Percentiles rank a stretch among this genome's conserved stretches.
Evolutionary conservation across 2,329 filamentous ascomycete species (phyloP).

Genomic region (Hirsutella thompsonii): DNA sequence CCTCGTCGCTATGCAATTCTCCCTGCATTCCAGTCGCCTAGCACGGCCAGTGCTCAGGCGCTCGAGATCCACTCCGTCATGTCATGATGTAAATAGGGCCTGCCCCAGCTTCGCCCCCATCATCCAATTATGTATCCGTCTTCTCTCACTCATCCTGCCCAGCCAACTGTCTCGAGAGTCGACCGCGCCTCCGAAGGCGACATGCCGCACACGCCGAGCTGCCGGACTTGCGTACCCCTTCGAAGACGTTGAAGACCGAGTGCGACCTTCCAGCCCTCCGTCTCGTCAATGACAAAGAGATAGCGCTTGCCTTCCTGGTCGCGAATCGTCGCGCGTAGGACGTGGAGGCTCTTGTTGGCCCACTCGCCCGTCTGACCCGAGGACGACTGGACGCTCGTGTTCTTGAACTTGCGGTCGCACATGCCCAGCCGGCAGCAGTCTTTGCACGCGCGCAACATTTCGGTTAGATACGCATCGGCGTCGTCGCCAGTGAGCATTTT

Average conservation of each 20-base stretch:
- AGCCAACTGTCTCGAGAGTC: constrained; percentile 46
- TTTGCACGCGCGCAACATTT: constrained; percentile 52
- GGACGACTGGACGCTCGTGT: constrained; percentile 27
- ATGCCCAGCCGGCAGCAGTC: constrained; percentile 45
- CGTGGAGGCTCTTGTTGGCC: constrained; percentile 43
- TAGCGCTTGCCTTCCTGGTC: constrained; percentile 56
- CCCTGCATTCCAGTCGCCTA: constrained; percentile 12
- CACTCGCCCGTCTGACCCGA: constrained; percentile 37
- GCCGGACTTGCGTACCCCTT: constrained; percentile 45
- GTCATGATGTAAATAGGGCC: neutral
- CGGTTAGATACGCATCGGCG: constrained; percentile 49
- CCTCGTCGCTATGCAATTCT: constrained; percentile 16
- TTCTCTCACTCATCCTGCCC: constrained; percentile 15
- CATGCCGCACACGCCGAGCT: constrained; percentile 46
- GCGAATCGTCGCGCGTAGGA: constrained; percentile 49
- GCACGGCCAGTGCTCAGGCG: neutral
- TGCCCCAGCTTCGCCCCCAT: constrained; percentile 7
- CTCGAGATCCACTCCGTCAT: too few species aligned
- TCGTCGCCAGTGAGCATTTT: constrained; percentile 43
- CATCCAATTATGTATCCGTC: too few species aligned
- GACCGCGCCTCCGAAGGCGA: constrained; percentile 37
- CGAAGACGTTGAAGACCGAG: constrained; percentile 47
- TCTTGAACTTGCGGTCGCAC: constrained; percentile 29
- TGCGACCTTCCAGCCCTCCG: constrained; percentile 56
- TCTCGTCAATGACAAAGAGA: constrained; percentile 50